Conservation (phyloP, 179 eudicot species). For the Beta lomatogona region DNA sequence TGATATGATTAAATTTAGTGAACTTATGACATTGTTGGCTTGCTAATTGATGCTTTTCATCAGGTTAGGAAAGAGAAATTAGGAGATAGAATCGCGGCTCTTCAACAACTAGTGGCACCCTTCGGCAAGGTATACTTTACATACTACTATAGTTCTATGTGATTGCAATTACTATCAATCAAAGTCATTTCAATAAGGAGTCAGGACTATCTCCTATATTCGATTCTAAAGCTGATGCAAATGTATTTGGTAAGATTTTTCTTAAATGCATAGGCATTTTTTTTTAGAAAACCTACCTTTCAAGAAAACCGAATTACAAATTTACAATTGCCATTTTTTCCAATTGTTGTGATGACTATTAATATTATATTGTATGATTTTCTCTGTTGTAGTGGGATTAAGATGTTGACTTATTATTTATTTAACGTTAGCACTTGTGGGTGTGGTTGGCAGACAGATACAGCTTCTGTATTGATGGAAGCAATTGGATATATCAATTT, state of each 20-base stretch:
- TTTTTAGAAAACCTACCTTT: too few relatives aligned
- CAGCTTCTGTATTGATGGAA: constrained; percentile 86
- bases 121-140: constrained; percentile 76
- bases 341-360: neutral
- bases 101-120: constrained; percentile 93
- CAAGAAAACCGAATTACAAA: too few relatives aligned
- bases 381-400: neutral
- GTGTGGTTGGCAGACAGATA: constrained; percentile 61
- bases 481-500: constrained; percentile 87
- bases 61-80: constrained; percentile 91
- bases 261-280: too few relatives aligned
- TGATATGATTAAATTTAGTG: too few relatives aligned
- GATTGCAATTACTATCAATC: constrained; percentile 20
- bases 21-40: too few relatives aligned
- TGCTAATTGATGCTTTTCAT: neutral
- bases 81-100: constrained; percentile 96
- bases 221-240: too few relatives aligned
- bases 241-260: too few relatives aligned
- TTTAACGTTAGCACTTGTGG: neutral
- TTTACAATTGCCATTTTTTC: neutral
- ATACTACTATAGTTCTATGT: neutral
- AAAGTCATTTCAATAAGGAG: neutral
- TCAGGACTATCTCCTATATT: neutral
- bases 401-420: neutral
- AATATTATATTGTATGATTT: too few relatives aligned